Evolutionary conservation across 805 yeast species (phyloP).

Genomic region (Sungouiella blattae): DNA sequence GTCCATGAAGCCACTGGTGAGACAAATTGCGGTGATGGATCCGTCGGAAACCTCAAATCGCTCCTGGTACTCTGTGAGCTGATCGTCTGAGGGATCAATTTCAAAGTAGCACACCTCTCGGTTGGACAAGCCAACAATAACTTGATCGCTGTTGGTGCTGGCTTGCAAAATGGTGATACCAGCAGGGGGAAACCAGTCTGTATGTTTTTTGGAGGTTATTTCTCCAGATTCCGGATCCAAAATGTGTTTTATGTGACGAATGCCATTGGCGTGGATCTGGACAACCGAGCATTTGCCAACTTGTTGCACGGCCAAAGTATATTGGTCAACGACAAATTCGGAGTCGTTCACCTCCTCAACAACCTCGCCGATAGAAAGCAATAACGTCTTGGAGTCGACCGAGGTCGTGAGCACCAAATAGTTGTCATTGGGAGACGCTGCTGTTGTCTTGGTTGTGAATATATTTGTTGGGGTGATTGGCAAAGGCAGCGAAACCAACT

Average conservation of each 20-base stretch:
- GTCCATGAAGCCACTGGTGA: conserved; percentile 47
- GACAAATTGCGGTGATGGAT: conserved; percentile 45
- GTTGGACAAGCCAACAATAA: conserved; percentile 68
- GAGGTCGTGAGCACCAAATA: conserved; percentile 59
- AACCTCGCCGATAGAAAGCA: conserved; percentile 73
- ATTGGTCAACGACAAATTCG: conserved; percentile 50
- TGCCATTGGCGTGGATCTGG: conserved; percentile 71
- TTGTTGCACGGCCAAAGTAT: conserved; percentile 67
- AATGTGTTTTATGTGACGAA: conserved; percentile 46
- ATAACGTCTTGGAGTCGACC: conserved; percentile 63
- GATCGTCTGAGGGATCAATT: conserved; percentile 53
- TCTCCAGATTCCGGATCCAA: conserved; percentile 7
- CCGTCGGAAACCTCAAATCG: conserved; percentile 49
- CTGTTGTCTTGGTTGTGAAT: conserved; percentile 55
- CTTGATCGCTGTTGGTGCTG: conserved; percentile 62
- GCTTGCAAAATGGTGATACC: conserved; percentile 64
- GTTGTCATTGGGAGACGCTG: conserved; percentile 49
- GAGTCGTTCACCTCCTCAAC: conserved; percentile 74
- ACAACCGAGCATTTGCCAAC: conserved; percentile 61
- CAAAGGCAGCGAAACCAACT: conserved; percentile 69
- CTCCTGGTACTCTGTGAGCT: conserved; percentile 67
- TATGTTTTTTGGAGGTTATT: conserved; percentile 5
- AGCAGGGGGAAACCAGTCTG: conserved; percentile 81
- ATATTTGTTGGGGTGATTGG: conserved; percentile 62
- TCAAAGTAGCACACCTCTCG: conserved; percentile 82